phyloP scores from a whole-genome alignment of 2,329 filamentous ascomycete species.

The Pseudogymnoascus sp. region DNA sequence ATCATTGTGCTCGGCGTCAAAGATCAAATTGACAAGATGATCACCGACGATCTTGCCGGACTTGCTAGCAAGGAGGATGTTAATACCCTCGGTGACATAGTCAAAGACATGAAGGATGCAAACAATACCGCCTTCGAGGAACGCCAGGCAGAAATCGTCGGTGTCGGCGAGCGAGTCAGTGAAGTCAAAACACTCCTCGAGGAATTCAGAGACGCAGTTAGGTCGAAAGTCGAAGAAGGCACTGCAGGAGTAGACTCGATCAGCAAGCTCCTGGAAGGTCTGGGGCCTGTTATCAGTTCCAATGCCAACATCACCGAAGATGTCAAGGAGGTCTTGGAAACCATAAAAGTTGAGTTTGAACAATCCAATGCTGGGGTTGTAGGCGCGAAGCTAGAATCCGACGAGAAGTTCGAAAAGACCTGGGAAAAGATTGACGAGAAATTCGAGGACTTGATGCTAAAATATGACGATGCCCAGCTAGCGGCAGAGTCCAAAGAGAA shows the following conservation, averaged over 20 bases:
- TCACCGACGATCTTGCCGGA: slow-evolving; percentile 62
- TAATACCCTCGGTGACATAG: slow-evolving; percentile 59
- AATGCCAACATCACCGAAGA: slow-evolving; percentile 55
- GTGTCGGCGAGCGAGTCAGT: slow-evolving; percentile 68
- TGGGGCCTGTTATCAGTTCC: slow-evolving; percentile 56
- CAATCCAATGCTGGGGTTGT: slow-evolving; percentile 75
- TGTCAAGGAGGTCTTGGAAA: slow-evolving; percentile 65
- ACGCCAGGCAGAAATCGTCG: slow-evolving; percentile 75
- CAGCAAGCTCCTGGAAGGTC: slow-evolving; percentile 60
- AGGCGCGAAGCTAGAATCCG: slow-evolving; percentile 73
- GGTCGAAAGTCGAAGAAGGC: slow-evolving; percentile 70
- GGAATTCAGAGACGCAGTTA: slow-evolving; percentile 70
- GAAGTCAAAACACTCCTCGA: slow-evolving; percentile 73
- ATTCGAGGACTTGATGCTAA: slow-evolving; percentile 71
- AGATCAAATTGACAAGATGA: slow-evolving; percentile 65
- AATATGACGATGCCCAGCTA: slow-evolving; percentile 80
- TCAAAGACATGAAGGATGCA: slow-evolving; percentile 67
- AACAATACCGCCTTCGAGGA: slow-evolving; percentile 77
- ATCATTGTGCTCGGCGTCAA: slow-evolving; percentile 82
- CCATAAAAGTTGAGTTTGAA: slow-evolving; percentile 81
- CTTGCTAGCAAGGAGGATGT: slow-evolving; percentile 74
- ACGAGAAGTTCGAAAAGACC: slow-evolving; percentile 64
- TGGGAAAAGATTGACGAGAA: slow-evolving; percentile 58
- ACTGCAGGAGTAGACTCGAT: slow-evolving; percentile 66
- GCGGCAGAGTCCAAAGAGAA: slow-evolving; percentile 68